Base-by-base conservation (phyloP, 176 grass and related monocot genomes). In the Microstegium vimineum region DNA sequence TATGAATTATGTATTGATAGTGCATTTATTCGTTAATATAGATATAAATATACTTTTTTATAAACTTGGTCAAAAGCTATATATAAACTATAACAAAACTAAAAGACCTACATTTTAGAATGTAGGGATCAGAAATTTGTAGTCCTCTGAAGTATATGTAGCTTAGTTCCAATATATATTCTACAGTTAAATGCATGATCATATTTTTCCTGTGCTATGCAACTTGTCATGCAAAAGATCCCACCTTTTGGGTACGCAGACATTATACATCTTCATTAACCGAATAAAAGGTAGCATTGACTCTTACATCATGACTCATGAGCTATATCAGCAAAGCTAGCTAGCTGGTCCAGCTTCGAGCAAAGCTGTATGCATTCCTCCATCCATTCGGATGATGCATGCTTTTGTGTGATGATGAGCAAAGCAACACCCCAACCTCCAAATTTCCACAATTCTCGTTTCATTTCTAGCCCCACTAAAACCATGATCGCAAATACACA, bases 291-390 rank as follows among this genome's bases (percentile, higher is more conserved):
- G 9, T 32, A 72, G 52, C 67, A 59, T 28, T 46, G 34, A 38
- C 59, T 77, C 56, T 72, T 22, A 54, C 69, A 68, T 70, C 65
- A 57, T 69, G 40, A 77, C 61, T 77, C 27, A 82, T 90, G 83
- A 86, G 65, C 73, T 65, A 64, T 15, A 27, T 32, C 11, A 51
- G 45, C 28, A 52, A 73, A 81, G 76, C 63, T 70, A 70, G 32
- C 54, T 61, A 62, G 42, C 76, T 85, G 87, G 87, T 85, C 87
- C 81, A 88, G 81, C 71, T 37, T 76, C 62, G 26, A 75, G 71
- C 26, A 68, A 81, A 64, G 36, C 76, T 52, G 43, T 54, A 32
- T 15, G 16, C 75, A 38, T 62, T 20, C 49, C n/a, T n/a, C n/a
- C 33, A 40, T 20, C 14, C 69, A 22, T 79, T 80, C 61, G 51